These are phyloP conservation scores for Kernera saxatilis DNA, from an alignment of 345 rosid genomes.

Conservation along the genomic window DNA sequence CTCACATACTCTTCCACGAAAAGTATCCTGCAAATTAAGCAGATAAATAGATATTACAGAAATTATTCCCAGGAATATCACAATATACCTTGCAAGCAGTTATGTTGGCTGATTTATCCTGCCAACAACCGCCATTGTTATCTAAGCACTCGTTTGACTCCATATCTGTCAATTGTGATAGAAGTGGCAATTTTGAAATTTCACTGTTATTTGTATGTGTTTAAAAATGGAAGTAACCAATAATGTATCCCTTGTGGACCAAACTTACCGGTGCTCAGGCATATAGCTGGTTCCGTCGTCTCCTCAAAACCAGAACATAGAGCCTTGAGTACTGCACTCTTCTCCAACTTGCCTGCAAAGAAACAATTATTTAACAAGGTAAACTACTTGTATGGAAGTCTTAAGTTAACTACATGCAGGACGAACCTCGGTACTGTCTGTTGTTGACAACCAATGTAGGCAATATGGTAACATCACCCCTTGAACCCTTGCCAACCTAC, in stretches of 20 bases:
- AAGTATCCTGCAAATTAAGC: constrained; percentile 64
- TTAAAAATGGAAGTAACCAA: background rate
- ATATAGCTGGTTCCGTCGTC: constrained; percentile 89
- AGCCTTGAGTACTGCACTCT: constrained; percentile 88
- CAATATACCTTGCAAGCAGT: constrained; percentile 89
- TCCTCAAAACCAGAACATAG: constrained; percentile 96
- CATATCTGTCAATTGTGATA: background rate
- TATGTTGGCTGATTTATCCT: constrained; percentile 67
- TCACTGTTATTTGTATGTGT: too few relatives aligned
- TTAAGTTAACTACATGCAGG: background rate
- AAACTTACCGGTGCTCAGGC: constrained; percentile 81
- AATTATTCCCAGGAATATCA: background rate
- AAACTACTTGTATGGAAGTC: background rate
- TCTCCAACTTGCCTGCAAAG: constrained; percentile 81
- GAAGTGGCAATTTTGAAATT: background rate
- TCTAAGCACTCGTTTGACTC: constrained; percentile 96
- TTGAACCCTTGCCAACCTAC: constrained; percentile 95
- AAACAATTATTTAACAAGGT: constrained; percentile 8
- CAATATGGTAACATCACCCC: constrained; percentile 99
- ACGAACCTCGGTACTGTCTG: constrained; percentile 88
- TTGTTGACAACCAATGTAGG: constrained; percentile 96
- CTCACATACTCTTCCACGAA: constrained; percentile 91
- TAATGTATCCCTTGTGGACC: too few relatives aligned
- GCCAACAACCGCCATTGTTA: constrained; percentile 95
- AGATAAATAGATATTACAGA: background rate